These are phyloP conservation scores for Verticillium albo-atrum DNA, from an alignment of 2,329 filamentous ascomycete genomes.

Conservation along the genomic window DNA sequence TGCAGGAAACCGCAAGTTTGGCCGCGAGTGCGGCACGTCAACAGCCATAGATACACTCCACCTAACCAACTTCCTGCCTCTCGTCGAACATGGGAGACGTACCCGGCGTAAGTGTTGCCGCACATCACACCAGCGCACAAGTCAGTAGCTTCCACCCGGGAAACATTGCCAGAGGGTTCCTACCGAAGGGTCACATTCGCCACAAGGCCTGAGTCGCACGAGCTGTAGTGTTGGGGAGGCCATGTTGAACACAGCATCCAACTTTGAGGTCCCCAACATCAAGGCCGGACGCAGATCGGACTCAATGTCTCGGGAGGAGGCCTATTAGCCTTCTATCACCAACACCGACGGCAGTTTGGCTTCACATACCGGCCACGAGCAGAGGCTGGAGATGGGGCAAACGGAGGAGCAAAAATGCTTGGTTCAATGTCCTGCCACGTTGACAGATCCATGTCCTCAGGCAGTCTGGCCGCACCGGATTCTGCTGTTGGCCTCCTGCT, in stretches of 20 bases:
- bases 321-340: background rate
- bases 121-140: background rate
- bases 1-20: background rate
- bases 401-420: background rate
- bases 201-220: background rate
- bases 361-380: background rate
- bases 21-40: background rate
- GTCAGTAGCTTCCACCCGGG: background rate
- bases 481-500: background rate
- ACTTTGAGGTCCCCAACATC: background rate
- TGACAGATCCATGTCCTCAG: background rate
- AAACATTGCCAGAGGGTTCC: background rate
- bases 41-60: background rate
- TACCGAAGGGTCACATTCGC: background rate
- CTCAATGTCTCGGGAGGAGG: background rate
- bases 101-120: background rate
- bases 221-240: background rate
- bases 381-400: background rate
- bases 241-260: background rate
- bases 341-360: background rate
- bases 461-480: background rate
- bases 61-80: background rate
- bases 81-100: background rate
- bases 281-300: background rate
- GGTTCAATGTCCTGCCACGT: background rate